Evolutionary conservation across 192 early-diverging fungal species (phyloP).

Genomic region (Pilobolus umbonatus): DNA sequence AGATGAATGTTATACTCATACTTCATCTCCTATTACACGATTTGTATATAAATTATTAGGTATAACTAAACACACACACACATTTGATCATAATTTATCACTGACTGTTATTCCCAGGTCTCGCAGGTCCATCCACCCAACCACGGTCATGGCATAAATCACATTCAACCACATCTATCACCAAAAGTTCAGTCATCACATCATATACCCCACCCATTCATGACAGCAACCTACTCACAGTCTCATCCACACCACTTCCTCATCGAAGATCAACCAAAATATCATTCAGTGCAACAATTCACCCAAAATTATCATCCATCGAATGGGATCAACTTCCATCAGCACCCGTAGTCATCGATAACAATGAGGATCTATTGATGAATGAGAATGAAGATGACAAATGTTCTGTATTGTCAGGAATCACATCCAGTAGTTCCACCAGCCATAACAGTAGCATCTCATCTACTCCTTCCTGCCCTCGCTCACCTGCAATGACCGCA

Average conservation of each 20-base stretch:
- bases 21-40: constrained; percentile 2
- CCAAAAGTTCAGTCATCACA: constrained; percentile 21
- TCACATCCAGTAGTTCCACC: background rate
- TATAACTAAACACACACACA: background rate
- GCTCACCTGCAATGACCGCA: constrained; percentile 20
- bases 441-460: background rate
- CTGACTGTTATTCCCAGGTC: background rate
- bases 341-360: background rate
- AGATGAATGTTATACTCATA: constrained; percentile 1
- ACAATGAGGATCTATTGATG: too few relatives aligned
- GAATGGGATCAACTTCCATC: background rate
- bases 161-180: constrained; percentile 19
- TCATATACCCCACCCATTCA: background rate
- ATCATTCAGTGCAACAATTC: background rate
- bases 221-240: background rate
- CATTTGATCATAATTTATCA: background rate
- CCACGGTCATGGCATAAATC: constrained; percentile 18
- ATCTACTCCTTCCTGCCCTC: constrained; percentile 9
- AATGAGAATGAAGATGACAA: constrained; percentile 1
- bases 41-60: constrained; percentile 20
- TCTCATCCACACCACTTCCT: background rate
- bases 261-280: background rate
- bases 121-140: background rate
- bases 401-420: constrained; percentile 4
- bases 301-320: constrained; percentile 1